phyloP scores from a whole-genome alignment of 2,329 filamentous ascomycete species.

The Ceratocystis colombiana region DNA sequence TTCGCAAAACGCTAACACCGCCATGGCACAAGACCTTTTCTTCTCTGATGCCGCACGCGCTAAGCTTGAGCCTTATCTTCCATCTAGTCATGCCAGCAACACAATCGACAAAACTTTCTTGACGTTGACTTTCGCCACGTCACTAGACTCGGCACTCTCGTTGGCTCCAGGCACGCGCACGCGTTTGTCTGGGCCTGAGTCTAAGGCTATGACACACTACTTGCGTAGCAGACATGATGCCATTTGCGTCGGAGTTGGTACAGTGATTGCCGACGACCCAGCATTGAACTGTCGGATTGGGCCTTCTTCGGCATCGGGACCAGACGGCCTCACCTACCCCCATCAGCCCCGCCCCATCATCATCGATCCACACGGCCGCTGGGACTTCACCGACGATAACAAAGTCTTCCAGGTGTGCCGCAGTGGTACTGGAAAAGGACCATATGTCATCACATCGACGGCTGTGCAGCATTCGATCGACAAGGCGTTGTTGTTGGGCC shows the following conservation, averaged over 20 bases:
- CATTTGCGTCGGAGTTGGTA: slow-evolving; percentile 76
- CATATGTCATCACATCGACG: slow-evolving; percentile 55
- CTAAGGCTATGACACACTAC: slow-evolving; percentile 89
- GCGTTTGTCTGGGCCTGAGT: slow-evolving; percentile 66
- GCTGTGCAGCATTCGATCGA: slow-evolving; percentile 38
- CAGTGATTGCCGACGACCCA: slow-evolving; percentile 75
- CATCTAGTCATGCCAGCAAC: slow-evolving; percentile 25
- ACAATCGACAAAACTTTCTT: slow-evolving; percentile 38
- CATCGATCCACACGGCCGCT: slow-evolving; percentile 67
- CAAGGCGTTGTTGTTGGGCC: slow-evolving; percentile 37
- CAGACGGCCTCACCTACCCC: not conserved
- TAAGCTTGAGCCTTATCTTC: slow-evolving; percentile 33
- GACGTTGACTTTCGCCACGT: slow-evolving; percentile 84
- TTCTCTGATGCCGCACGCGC: slow-evolving; percentile 32
- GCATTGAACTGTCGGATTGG: slow-evolving; percentile 70
- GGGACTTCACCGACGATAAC: slow-evolving; percentile 50
- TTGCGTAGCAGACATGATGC: slow-evolving; percentile 73
- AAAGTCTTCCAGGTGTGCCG: slow-evolving; percentile 58
- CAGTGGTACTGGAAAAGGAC: slow-evolving; percentile 57
- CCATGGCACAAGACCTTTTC: slow-evolving; percentile 33
- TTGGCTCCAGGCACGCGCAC: slow-evolving; percentile 72
- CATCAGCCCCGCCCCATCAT: slow-evolving; percentile 70
- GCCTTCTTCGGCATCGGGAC: slow-evolving; percentile 32
- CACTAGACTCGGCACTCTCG: slow-evolving; percentile 71
- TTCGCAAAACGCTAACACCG: not conserved